Evolutionary conservation across 306 rosid genomes (phyloP), one percentile per base, ranked within the genome.

Genomic region (Malus fusca): DNA sequence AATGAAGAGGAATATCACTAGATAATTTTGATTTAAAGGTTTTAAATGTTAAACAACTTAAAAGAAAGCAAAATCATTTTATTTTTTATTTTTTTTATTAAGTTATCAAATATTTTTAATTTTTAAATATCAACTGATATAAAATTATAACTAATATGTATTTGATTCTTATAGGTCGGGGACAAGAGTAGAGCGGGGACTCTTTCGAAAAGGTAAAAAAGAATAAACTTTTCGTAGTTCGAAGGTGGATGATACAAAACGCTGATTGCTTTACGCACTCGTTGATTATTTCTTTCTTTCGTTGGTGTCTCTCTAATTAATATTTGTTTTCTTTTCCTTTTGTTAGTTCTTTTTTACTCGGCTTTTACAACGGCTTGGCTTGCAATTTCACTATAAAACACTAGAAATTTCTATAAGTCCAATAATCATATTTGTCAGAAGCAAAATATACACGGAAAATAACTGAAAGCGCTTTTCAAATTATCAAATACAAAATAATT

Each of bases 1-100:
- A 33, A 33, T 5, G 37, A 33, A 5, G 8, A 33, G 0, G 0
- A 33, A 1, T 5, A 33, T 1, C 37, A 33, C 0, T 33, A 33
- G 37, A 33, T 37, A 37, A 0, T 37, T 37, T 37, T 37, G 2
- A 37, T 37, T 37, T 37, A 37, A 37, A 37, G 2, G 10, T 37
- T 37, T 37, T 37, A 37, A 37, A 35, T 35, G 40, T 35, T 35
- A 6, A 8, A 35, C 40, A 35, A 35, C 40, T 35, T 35, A 35
- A 35, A 35, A 35, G 8, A 35, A 6, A 33, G 37, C 8, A 33
- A 33, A 33, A 33, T 6, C 37, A 33, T 6, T 35, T 35, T 35
- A 6, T 35, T 35, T 35, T 6, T 35, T 35, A 1, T 33, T 33
- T 33, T 33, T 33, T 35, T 35, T 35, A 35, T 35, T 35, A 35